A percentile compares a stretch with the other conserved stretches of the same genome.
Conservation (phyloP, 2,329 filamentous ascomycete genomes). For the Monosporascus ibericus region DNA sequence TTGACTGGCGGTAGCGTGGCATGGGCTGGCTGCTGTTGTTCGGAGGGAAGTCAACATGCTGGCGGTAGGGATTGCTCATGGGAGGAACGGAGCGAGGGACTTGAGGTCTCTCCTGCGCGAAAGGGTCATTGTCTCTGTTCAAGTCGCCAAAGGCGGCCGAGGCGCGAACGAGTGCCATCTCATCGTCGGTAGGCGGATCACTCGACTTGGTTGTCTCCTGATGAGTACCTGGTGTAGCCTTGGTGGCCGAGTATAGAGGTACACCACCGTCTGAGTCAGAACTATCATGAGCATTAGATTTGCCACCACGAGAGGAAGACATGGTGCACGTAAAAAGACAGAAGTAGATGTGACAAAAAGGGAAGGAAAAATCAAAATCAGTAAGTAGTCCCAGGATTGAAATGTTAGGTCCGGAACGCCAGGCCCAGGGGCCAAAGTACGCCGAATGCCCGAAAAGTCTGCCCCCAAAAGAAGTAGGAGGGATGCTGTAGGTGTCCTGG, state of each 20-base stretch:
- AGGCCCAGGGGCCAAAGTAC: no score
- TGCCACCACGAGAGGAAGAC: not conserved
- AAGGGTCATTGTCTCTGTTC: slow-evolving; percentile 6
- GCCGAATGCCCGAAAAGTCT: no score
- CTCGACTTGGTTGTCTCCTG: not conserved
- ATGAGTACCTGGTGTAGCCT: slow-evolving; percentile 7
- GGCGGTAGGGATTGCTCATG: slow-evolving; percentile 3
- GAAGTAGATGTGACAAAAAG: no score
- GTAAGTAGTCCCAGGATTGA: no score
- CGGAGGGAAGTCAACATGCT: not conserved
- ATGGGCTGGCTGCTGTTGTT: not conserved
- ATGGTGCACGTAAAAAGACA: not conserved
- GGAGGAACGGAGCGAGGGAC: slow-evolving; percentile 13
- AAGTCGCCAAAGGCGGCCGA: slow-evolving; percentile 10
- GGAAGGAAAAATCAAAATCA: no score
- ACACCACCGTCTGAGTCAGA: slow-evolving; percentile 14
- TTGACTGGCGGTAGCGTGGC: not conserved
- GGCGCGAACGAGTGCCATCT: slow-evolving; percentile 16
- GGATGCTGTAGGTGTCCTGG: no score
- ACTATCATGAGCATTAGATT: slow-evolving; percentile 8
- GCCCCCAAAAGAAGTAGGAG: no score
- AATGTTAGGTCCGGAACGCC: no score
- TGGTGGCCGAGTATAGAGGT: slow-evolving; percentile 6
- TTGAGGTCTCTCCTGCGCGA: slow-evolving; percentile 5
- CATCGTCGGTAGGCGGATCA: slow-evolving; percentile 13